These are phyloP conservation scores for Verticillium klebahnii DNA, from an alignment of 2,329 filamentous ascomycete genomes.

Conservation along the genomic window DNA sequence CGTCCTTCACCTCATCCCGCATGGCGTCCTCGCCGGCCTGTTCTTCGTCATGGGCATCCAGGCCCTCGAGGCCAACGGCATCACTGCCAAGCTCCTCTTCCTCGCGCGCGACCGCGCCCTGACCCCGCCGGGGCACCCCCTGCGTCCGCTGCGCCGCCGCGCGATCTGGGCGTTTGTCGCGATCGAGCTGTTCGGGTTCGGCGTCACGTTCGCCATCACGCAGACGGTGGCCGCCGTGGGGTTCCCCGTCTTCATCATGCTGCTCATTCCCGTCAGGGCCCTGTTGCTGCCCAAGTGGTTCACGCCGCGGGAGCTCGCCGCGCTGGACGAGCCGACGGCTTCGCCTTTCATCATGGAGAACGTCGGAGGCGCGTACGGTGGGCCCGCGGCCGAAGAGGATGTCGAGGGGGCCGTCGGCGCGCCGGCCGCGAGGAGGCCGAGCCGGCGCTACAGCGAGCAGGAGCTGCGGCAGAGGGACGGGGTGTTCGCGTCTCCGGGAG, in stretches of 20 bases:
- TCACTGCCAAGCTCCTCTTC: constrained; percentile 70
- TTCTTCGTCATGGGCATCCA: constrained; percentile 85
- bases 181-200: constrained; percentile 67
- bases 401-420: constrained; percentile 4
- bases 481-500: constrained; percentile 20
- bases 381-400: constrained; percentile 17
- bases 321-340: constrained; percentile 70
- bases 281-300: constrained; percentile 61
- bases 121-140: constrained; percentile 55
- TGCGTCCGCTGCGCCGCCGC: constrained; percentile 55
- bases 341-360: constrained; percentile 73
- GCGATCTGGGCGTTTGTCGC: constrained; percentile 70
- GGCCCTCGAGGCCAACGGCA: constrained; percentile 71
- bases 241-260: constrained; percentile 70
- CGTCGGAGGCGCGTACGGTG: constrained; percentile 59
- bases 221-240: constrained; percentile 80
- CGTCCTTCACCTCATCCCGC: constrained; percentile 72
- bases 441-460: background rate
- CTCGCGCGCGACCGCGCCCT: constrained; percentile 59
- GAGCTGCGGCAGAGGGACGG: constrained; percentile 15
- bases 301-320: constrained; percentile 51
- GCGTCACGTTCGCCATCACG: constrained; percentile 75
- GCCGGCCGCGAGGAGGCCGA: constrained; percentile 6
- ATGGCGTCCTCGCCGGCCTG: constrained; percentile 73
- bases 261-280: constrained; percentile 62